phyloP scores from a whole-genome alignment of 352 stramenopile genomes.

The Pythium oligandrum region DNA sequence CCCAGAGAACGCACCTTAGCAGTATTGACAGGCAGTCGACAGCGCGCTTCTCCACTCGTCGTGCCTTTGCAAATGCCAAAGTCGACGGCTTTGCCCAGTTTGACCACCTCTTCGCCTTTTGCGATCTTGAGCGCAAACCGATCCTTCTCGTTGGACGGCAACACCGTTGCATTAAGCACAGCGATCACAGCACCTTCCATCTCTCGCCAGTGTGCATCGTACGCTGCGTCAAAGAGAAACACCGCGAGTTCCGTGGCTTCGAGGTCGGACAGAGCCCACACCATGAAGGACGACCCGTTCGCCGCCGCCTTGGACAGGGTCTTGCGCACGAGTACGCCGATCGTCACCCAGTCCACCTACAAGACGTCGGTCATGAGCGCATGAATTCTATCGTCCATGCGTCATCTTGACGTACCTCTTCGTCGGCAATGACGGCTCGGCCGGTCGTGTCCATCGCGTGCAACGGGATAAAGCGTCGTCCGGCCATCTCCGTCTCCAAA shows the following conservation, averaged over 20 bases:
- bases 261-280: constrained; percentile 75
- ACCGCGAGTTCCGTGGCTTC: constrained; percentile 59
- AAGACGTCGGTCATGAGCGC: background rate
- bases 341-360: constrained; percentile 77
- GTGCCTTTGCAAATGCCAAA: constrained; percentile 79
- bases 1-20: constrained; percentile 32
- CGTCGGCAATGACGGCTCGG: constrained; percentile 48
- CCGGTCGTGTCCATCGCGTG: constrained; percentile 49
- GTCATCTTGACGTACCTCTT: constrained; percentile 24
- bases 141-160: constrained; percentile 66
- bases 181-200: constrained; percentile 58
- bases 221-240: constrained; percentile 75
- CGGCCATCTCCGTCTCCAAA: constrained; percentile 59
- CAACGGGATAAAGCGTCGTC: constrained; percentile 60
- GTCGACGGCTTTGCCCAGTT: constrained; percentile 55
- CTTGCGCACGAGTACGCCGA: constrained; percentile 70
- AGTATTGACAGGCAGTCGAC: constrained; percentile 68
- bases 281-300: constrained; percentile 72
- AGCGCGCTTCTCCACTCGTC: constrained; percentile 50
- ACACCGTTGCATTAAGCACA: constrained; percentile 58
- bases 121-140: constrained; percentile 76
- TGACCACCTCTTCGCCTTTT: constrained; percentile 51
- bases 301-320: constrained; percentile 59
- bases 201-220: constrained; percentile 62
- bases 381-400: too few relatives aligned